Evolutionary conservation across 176 grass and related monocot species (phyloP).

Genomic region (Dactylis glomerata): DNA sequence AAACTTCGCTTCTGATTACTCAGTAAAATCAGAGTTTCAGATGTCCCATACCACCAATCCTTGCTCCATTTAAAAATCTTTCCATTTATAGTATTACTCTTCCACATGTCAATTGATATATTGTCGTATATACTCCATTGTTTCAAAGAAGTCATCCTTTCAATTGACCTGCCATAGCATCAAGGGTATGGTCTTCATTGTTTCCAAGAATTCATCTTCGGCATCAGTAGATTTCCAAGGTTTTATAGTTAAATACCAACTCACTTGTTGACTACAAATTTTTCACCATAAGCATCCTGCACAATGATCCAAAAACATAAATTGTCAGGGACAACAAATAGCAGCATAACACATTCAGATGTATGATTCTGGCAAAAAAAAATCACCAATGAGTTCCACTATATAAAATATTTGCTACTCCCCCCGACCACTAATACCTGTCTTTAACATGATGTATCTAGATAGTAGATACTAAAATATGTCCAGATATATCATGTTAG

Average conservation of each 20-base stretch:
- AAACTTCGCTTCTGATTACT: not conserved
- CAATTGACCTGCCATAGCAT: not conserved
- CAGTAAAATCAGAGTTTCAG: not conserved
- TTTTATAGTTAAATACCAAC: not conserved
- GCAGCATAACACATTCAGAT: not conserved
- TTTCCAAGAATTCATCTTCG: not conserved
- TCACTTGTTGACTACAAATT: not conserved
- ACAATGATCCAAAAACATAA: not conserved
- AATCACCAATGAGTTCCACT: not conserved
- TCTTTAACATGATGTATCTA: too few relatives aligned
- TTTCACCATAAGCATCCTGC: not conserved
- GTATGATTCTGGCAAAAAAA: not conserved
- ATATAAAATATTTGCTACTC: not conserved
- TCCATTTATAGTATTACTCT: not conserved
- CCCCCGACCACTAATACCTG: too few relatives aligned
- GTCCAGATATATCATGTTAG: too few relatives aligned
- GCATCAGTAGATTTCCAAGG: not conserved
- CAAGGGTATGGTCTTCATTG: not conserved
- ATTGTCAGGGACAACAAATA: not conserved
- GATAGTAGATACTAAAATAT: too few relatives aligned
- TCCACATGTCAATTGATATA: not conserved
- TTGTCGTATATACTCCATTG: not conserved
- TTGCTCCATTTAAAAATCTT: not conserved
- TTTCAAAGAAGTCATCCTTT: not conserved
- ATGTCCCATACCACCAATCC: not conserved